These are phyloP conservation scores for Aspergillus transmontanensis DNA, from an alignment of 2,329 filamentous ascomycete species.

Conservation along the genomic window DNA sequence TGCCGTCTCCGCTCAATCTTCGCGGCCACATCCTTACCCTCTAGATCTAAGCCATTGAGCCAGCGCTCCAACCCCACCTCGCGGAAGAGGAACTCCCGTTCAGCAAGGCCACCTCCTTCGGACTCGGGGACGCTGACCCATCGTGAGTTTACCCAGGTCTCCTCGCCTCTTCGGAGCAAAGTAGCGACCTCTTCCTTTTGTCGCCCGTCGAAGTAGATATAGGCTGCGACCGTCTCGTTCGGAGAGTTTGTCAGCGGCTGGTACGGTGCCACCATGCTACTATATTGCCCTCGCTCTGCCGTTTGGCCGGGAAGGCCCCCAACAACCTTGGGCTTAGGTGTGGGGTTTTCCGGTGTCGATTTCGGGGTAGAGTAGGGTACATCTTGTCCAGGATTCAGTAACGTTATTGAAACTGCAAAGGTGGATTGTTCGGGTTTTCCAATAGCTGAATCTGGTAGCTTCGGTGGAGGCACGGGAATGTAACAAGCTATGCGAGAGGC, in stretches of 20 bases:
- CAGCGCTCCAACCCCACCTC: constrained; percentile 95
- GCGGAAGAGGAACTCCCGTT: constrained; percentile 94
- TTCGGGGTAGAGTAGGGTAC: constrained; percentile 94
- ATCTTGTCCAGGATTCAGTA: constrained; percentile 82
- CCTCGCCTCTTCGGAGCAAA: constrained; percentile 84
- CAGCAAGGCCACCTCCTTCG: constrained; percentile 90
- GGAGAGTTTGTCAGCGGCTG: constrained; percentile 88
- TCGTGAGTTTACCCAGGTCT: constrained; percentile 98
- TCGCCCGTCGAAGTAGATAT: constrained; percentile 97
- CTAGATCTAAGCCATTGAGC: constrained; percentile 94
- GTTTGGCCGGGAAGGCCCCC: constrained; percentile 65
- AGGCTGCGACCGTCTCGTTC: constrained; percentile 96
- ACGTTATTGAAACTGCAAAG: constrained; percentile 96
- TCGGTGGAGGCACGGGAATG: constrained; percentile 90
- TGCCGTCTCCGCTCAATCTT: constrained; percentile 67
- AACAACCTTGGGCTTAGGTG: constrained; percentile 80
- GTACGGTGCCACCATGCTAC: constrained; percentile 73
- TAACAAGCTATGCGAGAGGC: constrained; percentile 93
- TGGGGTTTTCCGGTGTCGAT: constrained; percentile 71
- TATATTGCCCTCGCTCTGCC: constrained; percentile 55
- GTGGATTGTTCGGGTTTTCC: constrained; percentile 88
- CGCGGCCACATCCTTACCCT: constrained; percentile 86
- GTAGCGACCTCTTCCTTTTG: constrained; percentile 97
- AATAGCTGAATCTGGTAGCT: constrained; percentile 67
- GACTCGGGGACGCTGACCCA: constrained; percentile 94